Conservation (phyloP, 2,329 filamentous ascomycete genomes). For the Ceratocystis lukuohia region DNA sequence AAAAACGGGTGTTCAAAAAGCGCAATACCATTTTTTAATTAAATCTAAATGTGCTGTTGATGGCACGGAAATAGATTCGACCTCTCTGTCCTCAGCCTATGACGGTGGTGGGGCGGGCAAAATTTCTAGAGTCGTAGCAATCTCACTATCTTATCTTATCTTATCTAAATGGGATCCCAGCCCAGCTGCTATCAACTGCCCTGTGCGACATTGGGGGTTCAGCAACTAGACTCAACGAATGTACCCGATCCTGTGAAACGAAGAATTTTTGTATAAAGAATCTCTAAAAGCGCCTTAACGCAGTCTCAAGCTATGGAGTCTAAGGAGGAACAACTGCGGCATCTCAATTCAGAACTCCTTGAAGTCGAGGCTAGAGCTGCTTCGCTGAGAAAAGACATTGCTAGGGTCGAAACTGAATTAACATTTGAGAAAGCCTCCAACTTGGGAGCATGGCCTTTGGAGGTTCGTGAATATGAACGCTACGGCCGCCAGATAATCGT, state of each 20-base stretch:
- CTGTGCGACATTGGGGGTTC: constrained; percentile 18
- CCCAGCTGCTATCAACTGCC: constrained; percentile 14
- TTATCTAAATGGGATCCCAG: constrained; percentile 6
- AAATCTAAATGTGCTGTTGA: not conserved
- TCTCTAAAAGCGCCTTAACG: not conserved
- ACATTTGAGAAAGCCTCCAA: not conserved
- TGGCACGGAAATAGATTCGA: no score
- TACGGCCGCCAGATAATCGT: constrained; percentile 90
- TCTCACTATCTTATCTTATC: constrained; percentile 15
- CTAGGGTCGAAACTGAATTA: not conserved
- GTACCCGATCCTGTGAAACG: not conserved
- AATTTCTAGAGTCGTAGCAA: not conserved
- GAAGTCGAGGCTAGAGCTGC: constrained; percentile 2
- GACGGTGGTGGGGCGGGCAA: constrained; percentile 12
- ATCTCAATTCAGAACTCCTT: constrained; percentile 1
- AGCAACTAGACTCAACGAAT: not conserved
- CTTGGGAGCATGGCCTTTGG: constrained; percentile 53
- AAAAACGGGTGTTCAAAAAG: not conserved
- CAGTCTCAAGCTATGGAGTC: constrained; percentile 16
- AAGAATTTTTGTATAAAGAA: not conserved
- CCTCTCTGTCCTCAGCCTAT: not conserved
- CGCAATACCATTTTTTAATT: constrained; percentile 8
- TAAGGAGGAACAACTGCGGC: constrained; percentile 32
- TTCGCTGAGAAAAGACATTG: not conserved
- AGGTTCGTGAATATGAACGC: constrained; percentile 61